These are phyloP conservation scores for Aspergillus clavatus DNA, from an alignment of 2,329 filamentous ascomycete genomes.

Conservation along the genomic window DNA sequence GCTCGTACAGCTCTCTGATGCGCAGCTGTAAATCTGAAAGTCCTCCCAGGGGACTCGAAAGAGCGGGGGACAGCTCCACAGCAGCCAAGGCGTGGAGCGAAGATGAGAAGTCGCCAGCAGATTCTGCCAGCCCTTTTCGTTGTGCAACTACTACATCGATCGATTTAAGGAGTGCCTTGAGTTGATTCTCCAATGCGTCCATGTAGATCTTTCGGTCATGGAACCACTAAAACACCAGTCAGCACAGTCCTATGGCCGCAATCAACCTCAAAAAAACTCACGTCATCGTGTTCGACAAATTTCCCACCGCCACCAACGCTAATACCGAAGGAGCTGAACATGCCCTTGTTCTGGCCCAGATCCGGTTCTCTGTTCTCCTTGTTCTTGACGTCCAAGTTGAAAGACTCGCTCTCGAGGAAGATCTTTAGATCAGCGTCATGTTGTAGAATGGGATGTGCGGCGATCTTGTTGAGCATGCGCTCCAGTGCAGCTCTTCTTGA, in stretches of 20 bases:
- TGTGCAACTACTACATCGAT: constrained; percentile 91
- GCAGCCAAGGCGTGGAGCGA: constrained; percentile 89
- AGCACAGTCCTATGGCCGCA: constrained; percentile 9
- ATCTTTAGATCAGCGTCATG: constrained; percentile 92
- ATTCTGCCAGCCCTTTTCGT: constrained; percentile 87
- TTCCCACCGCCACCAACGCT: constrained; percentile 72
- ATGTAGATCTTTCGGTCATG: constrained; percentile 93
- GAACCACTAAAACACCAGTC: constrained; percentile 66
- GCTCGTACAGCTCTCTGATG: constrained; percentile 90
- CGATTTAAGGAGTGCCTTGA: constrained; percentile 84
- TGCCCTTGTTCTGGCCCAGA: constrained; percentile 84
- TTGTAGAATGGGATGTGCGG: constrained; percentile 81
- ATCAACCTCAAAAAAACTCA: constrained; percentile 42
- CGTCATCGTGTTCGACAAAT: constrained; percentile 96
- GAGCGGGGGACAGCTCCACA: constrained; percentile 82
- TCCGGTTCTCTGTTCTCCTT: constrained; percentile 88
- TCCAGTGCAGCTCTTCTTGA: constrained; percentile 84
- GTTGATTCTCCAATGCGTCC: constrained; percentile 85
- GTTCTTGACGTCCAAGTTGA: constrained; percentile 96
- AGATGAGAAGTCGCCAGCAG: constrained; percentile 85
- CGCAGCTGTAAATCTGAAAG: constrained; percentile 90
- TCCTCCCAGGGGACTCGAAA: constrained; percentile 84
- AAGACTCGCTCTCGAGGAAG: constrained; percentile 92
- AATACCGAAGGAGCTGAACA: constrained; percentile 79
- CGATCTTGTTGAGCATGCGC: constrained; percentile 96